Evolutionary conservation across 768 basidiomycete species (phyloP).

Genomic region (Crassisporium funariophilum): DNA sequence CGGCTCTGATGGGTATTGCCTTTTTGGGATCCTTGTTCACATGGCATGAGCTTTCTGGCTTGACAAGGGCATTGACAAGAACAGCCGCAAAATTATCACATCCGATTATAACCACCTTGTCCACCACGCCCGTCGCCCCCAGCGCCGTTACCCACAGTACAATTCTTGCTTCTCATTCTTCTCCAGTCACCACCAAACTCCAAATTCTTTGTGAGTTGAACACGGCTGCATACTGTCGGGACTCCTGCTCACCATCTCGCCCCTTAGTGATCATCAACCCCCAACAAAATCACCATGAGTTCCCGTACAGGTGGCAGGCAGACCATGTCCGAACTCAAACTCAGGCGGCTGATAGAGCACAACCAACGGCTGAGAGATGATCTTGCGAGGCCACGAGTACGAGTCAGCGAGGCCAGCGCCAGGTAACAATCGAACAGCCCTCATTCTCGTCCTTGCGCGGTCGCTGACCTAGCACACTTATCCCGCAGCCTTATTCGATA

Average conservation of each 20-base stretch:
- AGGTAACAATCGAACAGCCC: slow-evolving; percentile 59
- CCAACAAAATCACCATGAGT: slow-evolving; percentile 47
- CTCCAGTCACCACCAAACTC: not conserved
- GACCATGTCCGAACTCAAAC: slow-evolving; percentile 98
- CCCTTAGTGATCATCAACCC: slow-evolving; percentile 11
- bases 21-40: slow-evolving; percentile 18
- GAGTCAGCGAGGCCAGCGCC: slow-evolving; percentile 90
- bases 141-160: slow-evolving; percentile 23
- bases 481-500: slow-evolving; percentile 81
- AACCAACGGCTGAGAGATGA: slow-evolving; percentile 92
- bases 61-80: slow-evolving; percentile 17
- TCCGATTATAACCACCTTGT: slow-evolving; percentile 24
- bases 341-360: slow-evolving; percentile 90
- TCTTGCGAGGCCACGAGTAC: slow-evolving; percentile 82
- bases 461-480: slow-evolving; percentile 13
- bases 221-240: not conserved
- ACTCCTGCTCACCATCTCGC: slow-evolving; percentile 12
- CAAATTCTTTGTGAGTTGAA: slow-evolving; percentile 6
- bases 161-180: slow-evolving; percentile 2
- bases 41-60: slow-evolving; percentile 16
- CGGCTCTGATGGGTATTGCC: slow-evolving; percentile 3
- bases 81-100: slow-evolving; percentile 29
- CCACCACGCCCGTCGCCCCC: slow-evolving; percentile 5
- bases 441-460: slow-evolving; percentile 7
- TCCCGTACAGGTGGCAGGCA: slow-evolving; percentile 67